Evolutionary conservation across 2,329 filamentous ascomycete species (phyloP).

Genomic region (Cladobotryum protrusum): DNA sequence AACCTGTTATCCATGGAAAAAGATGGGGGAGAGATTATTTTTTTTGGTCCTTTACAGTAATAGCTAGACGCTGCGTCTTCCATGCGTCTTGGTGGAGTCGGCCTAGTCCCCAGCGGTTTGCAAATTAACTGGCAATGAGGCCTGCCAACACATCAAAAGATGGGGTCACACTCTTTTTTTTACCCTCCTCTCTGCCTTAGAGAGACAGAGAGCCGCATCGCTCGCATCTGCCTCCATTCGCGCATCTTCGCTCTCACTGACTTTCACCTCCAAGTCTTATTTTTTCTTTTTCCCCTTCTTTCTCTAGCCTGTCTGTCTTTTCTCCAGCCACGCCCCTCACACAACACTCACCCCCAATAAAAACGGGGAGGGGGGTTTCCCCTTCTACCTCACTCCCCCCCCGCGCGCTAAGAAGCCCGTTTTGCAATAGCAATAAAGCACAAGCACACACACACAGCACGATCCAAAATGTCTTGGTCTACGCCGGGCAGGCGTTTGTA

Average conservation of each 20-base stretch:
- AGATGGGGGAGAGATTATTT: conserved; percentile 21
- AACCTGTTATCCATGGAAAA: too few relatives aligned
- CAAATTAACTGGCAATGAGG: conserved; percentile 72
- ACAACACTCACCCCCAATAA: not conserved
- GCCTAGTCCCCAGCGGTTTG: conserved; percentile 48
- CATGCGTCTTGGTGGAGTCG: conserved; percentile 19
- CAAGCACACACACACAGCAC: too few relatives aligned
- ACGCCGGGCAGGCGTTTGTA: conserved; percentile 28
- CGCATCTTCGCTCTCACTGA: conserved; percentile 9
- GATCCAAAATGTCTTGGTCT: conserved; percentile 39
- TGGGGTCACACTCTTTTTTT: conserved; percentile 53
- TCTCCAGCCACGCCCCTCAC: conserved; percentile 34
- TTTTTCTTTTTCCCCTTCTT: conserved; percentile 28
- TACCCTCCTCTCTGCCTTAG: too few relatives aligned
- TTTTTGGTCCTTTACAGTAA: conserved; percentile 30
- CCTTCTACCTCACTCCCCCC: conserved; percentile 18
- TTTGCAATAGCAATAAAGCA: conserved; percentile 45
- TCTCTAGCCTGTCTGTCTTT: conserved; percentile 17
- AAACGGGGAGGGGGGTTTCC: too few relatives aligned
- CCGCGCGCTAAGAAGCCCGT: conserved; percentile 46
- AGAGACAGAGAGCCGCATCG: conserved; percentile 60
- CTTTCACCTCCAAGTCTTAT: conserved; percentile 7
- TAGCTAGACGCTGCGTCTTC: conserved; percentile 37
- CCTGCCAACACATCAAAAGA: conserved; percentile 84
- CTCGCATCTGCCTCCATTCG: conserved; percentile 47